Base-by-base conservation (phyloP, 2,329 filamentous ascomycete genomes). In the Neofusicoccum laricinum region DNA sequence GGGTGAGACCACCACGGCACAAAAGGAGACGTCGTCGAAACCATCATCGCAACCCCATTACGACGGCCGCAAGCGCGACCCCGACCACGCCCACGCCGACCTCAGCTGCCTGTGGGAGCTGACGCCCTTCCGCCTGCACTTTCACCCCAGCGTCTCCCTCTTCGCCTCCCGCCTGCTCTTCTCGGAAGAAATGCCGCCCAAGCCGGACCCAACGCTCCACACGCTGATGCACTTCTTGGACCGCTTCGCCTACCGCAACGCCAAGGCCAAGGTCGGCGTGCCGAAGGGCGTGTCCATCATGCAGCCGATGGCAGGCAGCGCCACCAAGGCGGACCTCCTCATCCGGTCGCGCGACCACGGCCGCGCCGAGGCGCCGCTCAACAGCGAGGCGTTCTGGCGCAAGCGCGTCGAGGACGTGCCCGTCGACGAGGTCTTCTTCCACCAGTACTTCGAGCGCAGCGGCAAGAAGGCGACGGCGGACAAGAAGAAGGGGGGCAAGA, bases 181-280 rank as follows among this genome's bases (percentile, higher is more conserved):
- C 65, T 19, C 15, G 12, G 85, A 89, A 68, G 84, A 87, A 59
- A 88, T 92, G 76, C 89, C 91, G 66, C 87, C 91, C 67, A 98
- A 98, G 77, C 93, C 95, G 0, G 95, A 99, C 71, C 84, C 97
- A 59, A 89, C 91, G 15, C 89, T 92, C 65, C 94, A 98, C 76
- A 95, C 92, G 1, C 85, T 99, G 55, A 95, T 95, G 72, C 90
- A 96, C 76, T 99, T 99, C 83, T 84, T 99, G 65, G 95, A 99
- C 79, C 93, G 96, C 70, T 99, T 99, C 77, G 92, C 97, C n/a
- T 99, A 98, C 84, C 90, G 92, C 69, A 97, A 95, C 71, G 88
- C 94, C 67, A 97, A 97, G 82, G 82, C 88, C 3, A 85, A 82
- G 68, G 69, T 74, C 4, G 69, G 84, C 15, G 15, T 14, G 15